Conservation (phyloP, 2,329 filamentous ascomycete genomes). For the Sordariomycetes sp. region DNA sequence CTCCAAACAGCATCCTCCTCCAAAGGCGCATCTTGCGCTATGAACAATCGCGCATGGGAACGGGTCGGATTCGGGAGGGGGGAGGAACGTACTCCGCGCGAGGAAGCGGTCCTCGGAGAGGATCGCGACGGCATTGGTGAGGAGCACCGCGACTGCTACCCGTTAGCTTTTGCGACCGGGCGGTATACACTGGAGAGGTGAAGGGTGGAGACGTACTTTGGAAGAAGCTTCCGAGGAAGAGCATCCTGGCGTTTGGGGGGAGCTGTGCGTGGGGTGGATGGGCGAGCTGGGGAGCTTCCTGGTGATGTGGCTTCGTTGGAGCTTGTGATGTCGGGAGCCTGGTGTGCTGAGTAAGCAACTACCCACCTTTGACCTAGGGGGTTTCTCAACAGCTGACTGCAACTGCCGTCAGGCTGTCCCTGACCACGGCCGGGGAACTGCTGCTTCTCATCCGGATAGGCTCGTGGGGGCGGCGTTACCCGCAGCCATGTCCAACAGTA, state of each 20-base stretch:
- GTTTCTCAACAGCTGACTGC: too few relatives aligned
- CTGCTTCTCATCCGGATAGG: too few relatives aligned
- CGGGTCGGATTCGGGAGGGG: neutral
- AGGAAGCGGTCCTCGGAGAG: conserved; percentile 94
- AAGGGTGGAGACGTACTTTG: conserved; percentile 32
- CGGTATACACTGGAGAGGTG: neutral
- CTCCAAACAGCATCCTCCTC: neutral
- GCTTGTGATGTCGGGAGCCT: neutral
- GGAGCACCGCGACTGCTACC: conserved; percentile 57
- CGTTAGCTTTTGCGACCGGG: neutral
- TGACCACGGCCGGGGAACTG: too few relatives aligned
- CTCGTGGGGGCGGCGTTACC: too few relatives aligned
- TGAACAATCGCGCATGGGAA: neutral
- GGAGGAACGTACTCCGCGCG: conserved; percentile 40
- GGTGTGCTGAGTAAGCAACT: too few relatives aligned
- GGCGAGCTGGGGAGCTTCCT: conserved; percentile 1
- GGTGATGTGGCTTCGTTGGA: conserved; percentile 2
- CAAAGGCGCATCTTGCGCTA: neutral
- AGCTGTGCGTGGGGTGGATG: neutral
- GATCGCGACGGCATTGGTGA: conserved; percentile 88
- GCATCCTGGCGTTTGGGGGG: conserved; percentile 34
- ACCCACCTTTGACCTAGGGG: too few relatives aligned
- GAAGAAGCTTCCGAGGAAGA: conserved; percentile 62
- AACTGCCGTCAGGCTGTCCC: too few relatives aligned
- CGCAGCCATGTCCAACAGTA: too few relatives aligned